Percentiles rank a stretch among this genome's conserved stretches.
Conservation (phyloP, 345 rosid genomes). For the Boechera stricta region DNA sequence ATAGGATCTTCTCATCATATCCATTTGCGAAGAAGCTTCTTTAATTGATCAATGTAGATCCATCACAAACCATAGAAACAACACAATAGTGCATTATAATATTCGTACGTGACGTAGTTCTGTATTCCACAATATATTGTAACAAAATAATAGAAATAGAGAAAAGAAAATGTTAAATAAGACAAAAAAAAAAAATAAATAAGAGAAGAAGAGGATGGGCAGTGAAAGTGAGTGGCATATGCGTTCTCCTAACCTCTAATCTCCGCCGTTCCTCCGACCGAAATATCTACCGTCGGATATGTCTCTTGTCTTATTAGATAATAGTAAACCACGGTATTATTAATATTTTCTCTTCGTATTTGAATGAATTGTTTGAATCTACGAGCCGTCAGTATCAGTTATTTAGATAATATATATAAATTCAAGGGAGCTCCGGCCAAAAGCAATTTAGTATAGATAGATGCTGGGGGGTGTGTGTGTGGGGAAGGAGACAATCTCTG, state of each 20-base stretch:
- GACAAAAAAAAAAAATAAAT: constrained; percentile 28
- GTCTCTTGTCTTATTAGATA: not conserved
- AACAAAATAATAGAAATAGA: not conserved
- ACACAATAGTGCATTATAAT: not conserved
- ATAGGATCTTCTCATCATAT: constrained; percentile 39
- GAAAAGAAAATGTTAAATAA: not conserved
- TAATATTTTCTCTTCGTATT: not conserved
- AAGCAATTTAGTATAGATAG: not conserved
- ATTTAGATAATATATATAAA: not conserved
- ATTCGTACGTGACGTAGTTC: constrained; percentile 22
- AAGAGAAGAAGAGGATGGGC: constrained; percentile 33
- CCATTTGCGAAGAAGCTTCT: constrained; percentile 24
- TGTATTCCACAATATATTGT: constrained; percentile 31
- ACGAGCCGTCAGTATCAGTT: constrained; percentile 25
- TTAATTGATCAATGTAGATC: not conserved
- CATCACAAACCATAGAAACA: not conserved
- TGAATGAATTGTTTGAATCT: not conserved
- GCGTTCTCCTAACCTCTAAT: constrained; percentile 8
- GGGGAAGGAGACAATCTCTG: constrained; percentile 32
- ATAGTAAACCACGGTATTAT: not conserved
- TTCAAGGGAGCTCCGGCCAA: not conserved
- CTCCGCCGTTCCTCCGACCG: constrained; percentile 39
- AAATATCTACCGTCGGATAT: constrained; percentile 26
- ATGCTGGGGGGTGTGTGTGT: not conserved
- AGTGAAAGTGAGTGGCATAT: constrained; percentile 42